These are phyloP conservation scores for Vaccinium corymbosum DNA, from an alignment of 148 eudicot genomes.

Conservation along the genomic window DNA sequence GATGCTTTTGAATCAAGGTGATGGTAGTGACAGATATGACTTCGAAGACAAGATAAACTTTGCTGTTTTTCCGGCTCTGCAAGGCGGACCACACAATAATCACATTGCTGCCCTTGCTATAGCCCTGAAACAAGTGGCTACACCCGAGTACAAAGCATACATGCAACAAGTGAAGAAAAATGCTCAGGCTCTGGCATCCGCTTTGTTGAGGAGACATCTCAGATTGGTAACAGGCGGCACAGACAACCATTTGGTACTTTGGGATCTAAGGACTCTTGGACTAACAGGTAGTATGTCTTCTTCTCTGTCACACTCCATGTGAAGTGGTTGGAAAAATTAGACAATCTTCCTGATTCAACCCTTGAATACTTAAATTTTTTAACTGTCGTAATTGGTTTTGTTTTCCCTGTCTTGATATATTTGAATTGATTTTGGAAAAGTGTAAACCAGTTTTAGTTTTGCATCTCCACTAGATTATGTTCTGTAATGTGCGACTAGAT, in stretches of 20 bases:
- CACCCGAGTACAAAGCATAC: conserved; percentile 76
- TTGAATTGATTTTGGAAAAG: neutral
- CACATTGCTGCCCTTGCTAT: conserved; percentile 97
- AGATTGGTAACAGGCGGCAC: conserved; percentile 96
- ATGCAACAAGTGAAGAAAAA: conserved; percentile 94
- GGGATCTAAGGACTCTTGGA: conserved; percentile 90
- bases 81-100: conserved; percentile 98
- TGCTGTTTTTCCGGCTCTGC: conserved; percentile 93
- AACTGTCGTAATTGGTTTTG: neutral
- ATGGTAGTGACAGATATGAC: conserved; percentile 73
- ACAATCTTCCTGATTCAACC: neutral
- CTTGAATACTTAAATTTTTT: neutral
- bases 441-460: neutral
- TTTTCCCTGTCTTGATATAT: neutral
- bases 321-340: neutral
- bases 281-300: conserved; percentile 53
- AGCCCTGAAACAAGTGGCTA: conserved; percentile 85
- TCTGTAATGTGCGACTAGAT: neutral
- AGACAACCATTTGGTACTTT: conserved; percentile 87
- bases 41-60: conserved; percentile 90
- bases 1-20: conserved; percentile 54
- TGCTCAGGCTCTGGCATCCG: conserved; percentile 73
- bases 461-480: neutral
- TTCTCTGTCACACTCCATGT: neutral
- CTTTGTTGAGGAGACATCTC: conserved; percentile 64